A percentile compares a stretch with the other conserved stretches of the same genome.
Conservation (phyloP, 805 yeast genomes). For the Kluyveromyces lactis region DNA sequence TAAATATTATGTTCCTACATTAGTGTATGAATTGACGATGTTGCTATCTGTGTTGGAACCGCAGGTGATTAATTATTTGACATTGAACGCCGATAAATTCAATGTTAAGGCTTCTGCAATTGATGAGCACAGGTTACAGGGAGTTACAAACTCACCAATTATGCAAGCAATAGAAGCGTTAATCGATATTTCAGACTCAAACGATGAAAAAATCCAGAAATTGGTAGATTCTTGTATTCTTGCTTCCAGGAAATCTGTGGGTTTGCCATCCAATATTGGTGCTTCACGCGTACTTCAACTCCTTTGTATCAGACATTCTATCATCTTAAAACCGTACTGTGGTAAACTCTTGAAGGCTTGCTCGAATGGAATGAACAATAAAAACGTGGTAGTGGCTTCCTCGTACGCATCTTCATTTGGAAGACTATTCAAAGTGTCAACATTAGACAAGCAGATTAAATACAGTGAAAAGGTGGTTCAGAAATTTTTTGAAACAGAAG, state of each 20-base stretch:
- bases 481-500: constrained; percentile 52
- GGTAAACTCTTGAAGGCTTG: constrained; percentile 56
- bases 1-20: constrained; percentile 57
- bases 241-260: constrained; percentile 65
- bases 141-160: constrained; percentile 75
- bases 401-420: constrained; percentile 80
- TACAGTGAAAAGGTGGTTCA: constrained; percentile 44
- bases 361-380: constrained; percentile 51
- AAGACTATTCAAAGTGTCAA: constrained; percentile 57
- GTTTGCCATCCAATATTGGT: constrained; percentile 85
- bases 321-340: constrained; percentile 40
- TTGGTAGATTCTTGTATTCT: constrained; percentile 42
- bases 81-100: constrained; percentile 83
- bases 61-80: constrained; percentile 75
- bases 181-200: constrained; percentile 48
- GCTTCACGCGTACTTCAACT: constrained; percentile 67
- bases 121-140: constrained; percentile 67
- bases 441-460: constrained; percentile 41
- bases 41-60: constrained; percentile 88
- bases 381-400: constrained; percentile 62
- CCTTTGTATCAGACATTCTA: constrained; percentile 49
- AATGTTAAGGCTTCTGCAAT: constrained; percentile 62
- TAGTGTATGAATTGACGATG: constrained; percentile 59
- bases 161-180: constrained; percentile 78
- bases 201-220: constrained; percentile 33